phyloP scores from a whole-genome alignment of 2,329 filamentous ascomycete genomes.

The Fusarium multiceps region DNA sequence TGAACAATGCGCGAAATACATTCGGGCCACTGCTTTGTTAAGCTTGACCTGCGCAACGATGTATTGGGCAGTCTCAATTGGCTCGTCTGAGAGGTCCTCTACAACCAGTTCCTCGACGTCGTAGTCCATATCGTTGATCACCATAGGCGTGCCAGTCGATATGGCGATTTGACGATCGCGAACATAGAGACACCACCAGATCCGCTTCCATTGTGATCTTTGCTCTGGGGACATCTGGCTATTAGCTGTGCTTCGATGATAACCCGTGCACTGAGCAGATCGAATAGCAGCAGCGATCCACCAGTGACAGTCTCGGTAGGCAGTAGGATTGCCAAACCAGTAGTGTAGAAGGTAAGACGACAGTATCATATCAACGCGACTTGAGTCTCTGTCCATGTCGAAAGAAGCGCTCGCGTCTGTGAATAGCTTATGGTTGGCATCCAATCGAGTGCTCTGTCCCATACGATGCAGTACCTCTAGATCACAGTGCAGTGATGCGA shows the following conservation, averaged over 20 bases:
- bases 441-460: conserved; percentile 1
- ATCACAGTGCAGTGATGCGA: conserved; percentile 15
- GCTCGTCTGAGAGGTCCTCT: not conserved
- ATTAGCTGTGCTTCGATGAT: not conserved
- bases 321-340: conserved; percentile 22
- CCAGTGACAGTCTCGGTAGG: conserved; percentile 8
- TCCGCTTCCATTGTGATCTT: not conserved
- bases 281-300: conserved; percentile 11
- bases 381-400: not conserved
- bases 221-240: rapidly evolving
- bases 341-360: conserved; percentile 24
- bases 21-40: not conserved
- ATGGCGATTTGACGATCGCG: conserved; percentile 8
- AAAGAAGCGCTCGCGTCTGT: not conserved
- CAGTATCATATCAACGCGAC: not conserved
- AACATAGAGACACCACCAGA: conserved; percentile 13
- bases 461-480: not conserved
- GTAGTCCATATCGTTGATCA: not conserved
- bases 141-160: not conserved
- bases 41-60: not conserved
- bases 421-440: not conserved
- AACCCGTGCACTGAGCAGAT: not conserved
- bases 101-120: not conserved
- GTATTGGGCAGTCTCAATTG: not conserved
- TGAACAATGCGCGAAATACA: conserved; percentile 1